Evolutionary conservation across 2,329 filamentous ascomycete species (phyloP).

Genomic region (Aureobasidium musti): DNA sequence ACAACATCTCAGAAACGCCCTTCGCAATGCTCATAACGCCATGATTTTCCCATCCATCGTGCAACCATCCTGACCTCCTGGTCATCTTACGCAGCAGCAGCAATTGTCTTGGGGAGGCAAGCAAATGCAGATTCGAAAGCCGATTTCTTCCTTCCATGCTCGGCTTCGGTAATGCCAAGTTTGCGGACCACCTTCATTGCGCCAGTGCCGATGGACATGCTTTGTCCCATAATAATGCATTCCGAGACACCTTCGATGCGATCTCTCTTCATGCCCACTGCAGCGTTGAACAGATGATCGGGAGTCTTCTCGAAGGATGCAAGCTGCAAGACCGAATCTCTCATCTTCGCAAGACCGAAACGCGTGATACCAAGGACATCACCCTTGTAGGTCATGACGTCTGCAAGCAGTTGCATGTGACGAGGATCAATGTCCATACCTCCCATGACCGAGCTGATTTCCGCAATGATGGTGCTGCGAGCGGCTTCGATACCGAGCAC

Average conservation of each 20-base stretch:
- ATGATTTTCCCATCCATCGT: background rate
- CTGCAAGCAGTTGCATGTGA: slow-evolving; percentile 95
- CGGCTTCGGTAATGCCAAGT: slow-evolving; percentile 64
- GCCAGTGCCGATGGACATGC: slow-evolving; percentile 86
- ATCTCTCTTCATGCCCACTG: slow-evolving; percentile 87
- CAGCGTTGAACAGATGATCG: slow-evolving; percentile 94
- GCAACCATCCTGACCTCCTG: background rate
- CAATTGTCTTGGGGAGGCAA: background rate
- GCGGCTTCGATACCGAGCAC: slow-evolving; percentile 96
- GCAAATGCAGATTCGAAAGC: slow-evolving; percentile 31
- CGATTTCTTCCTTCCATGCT: slow-evolving; percentile 40
- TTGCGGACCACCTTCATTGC: slow-evolving; percentile 84
- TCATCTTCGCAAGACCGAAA: slow-evolving; percentile 94
- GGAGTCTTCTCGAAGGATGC: slow-evolving; percentile 98
- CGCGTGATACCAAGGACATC: slow-evolving; percentile 95
- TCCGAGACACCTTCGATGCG: slow-evolving; percentile 91
- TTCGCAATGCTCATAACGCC: slow-evolving; percentile 19
- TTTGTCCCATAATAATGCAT: slow-evolving; percentile 98
- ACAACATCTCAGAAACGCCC: background rate
- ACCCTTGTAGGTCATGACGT: slow-evolving; percentile 99
- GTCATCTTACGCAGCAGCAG: slow-evolving; percentile 1
- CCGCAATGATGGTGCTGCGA: slow-evolving; percentile 79
- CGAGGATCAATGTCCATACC: slow-evolving; percentile 95
- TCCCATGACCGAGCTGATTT: slow-evolving; percentile 87
- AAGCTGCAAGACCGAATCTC: slow-evolving; percentile 88